phyloP scores from a whole-genome alignment of 31 red algal species.

The Odonthalia washingtoniensis region DNA sequence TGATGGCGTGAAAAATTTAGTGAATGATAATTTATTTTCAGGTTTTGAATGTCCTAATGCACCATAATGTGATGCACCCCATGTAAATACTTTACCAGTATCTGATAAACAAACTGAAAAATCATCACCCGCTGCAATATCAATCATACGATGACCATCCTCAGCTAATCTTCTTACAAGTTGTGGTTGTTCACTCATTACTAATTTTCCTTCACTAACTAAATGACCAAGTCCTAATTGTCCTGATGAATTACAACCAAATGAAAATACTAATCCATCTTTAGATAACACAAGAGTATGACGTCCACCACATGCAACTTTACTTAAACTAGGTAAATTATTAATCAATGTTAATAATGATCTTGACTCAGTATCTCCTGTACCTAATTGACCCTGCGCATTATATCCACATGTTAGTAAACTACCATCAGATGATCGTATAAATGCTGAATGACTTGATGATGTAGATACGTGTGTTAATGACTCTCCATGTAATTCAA shows the following conservation, averaged over 20 bases:
- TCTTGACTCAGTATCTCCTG: neutral
- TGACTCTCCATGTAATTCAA: neutral
- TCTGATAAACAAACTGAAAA: constrained; percentile 61
- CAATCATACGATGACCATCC: constrained; percentile 9
- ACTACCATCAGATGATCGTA: constrained; percentile 24
- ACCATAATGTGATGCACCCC: constrained; percentile 49
- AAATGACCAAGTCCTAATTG: constrained; percentile 56
- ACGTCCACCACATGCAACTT: constrained; percentile 53
- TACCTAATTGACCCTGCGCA: constrained; percentile 63
- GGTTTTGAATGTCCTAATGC: constrained; percentile 49
- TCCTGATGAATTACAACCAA: constrained; percentile 64
- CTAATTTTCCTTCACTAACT: neutral
- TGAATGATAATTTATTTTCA: neutral
- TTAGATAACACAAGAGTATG: constrained; percentile 51
- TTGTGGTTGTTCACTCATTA: constrained; percentile 7
- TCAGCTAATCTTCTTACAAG: constrained; percentile 18
- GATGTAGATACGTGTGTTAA: constrained; percentile 16
- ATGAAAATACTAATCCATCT: constrained; percentile 65
- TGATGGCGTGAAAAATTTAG: constrained; percentile 16
- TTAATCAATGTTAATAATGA: neutral
- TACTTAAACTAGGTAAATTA: neutral
- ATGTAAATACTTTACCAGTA: constrained; percentile 67
- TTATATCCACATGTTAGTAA: constrained; percentile 57
- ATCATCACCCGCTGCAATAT: constrained; percentile 62
- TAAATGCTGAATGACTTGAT: constrained; percentile 43